phyloP scores from a whole-genome alignment of 768 basidiomycete species.

The Auricularia auricula-judae region DNA sequence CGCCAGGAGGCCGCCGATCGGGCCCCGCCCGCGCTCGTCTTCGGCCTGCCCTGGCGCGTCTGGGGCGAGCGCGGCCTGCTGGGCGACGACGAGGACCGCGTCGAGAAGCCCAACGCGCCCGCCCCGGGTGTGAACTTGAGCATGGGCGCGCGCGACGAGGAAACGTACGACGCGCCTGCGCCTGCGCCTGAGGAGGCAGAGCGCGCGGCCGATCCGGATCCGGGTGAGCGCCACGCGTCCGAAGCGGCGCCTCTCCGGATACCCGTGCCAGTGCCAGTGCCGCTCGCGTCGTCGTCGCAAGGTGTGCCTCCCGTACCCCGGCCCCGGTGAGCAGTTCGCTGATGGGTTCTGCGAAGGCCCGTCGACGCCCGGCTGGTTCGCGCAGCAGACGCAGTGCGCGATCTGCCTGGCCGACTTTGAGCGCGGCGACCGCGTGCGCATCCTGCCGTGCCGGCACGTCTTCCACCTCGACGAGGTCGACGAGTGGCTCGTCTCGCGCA shows the following conservation, averaged over 20 bases:
- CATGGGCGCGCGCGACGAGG: background rate
- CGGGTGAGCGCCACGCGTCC: too few relatives aligned
- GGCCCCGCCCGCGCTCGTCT: constrained; percentile 72
- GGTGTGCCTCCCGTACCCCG: too few relatives aligned
- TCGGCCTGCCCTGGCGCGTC: constrained; percentile 67
- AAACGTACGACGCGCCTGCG: too few relatives aligned
- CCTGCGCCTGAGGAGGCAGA: too few relatives aligned
- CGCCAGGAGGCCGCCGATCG: constrained; percentile 49
- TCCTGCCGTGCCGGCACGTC: constrained; percentile 88
- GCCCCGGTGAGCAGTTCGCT: background rate
- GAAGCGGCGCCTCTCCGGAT: too few relatives aligned
- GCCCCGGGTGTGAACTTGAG: background rate
- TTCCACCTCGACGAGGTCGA: constrained; percentile 91
- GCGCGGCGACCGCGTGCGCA: constrained; percentile 81
- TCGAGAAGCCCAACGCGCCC: constrained; percentile 61
- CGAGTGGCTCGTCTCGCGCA: constrained; percentile 83
- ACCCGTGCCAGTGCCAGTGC: too few relatives aligned
- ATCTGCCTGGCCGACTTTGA: constrained; percentile 85
- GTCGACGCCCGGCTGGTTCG: constrained; percentile 44
- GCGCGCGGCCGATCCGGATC: too few relatives aligned
- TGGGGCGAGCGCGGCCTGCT: constrained; percentile 41
- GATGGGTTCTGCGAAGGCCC: background rate
- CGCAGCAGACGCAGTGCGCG: constrained; percentile 76
- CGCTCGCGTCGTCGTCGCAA: too few relatives aligned
- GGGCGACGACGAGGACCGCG: constrained; percentile 27